Base-by-base conservation (phyloP, 768 basidiomycete species). In the Cystofilobasidium ferigula region DNA sequence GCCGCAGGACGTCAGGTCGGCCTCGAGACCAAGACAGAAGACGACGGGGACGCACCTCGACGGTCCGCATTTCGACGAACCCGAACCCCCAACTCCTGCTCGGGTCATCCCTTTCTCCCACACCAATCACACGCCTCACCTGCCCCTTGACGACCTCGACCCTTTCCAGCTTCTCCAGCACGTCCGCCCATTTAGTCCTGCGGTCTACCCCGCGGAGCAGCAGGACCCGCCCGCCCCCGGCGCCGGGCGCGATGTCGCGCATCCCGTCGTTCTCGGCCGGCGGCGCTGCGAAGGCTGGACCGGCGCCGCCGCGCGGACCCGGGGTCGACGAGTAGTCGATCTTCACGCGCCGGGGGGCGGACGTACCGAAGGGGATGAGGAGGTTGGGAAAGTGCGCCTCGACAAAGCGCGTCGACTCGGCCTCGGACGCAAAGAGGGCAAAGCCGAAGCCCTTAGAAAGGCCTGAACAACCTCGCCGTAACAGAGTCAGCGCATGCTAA, bases 401-500 rank as follows among this genome's bases (percentile, higher is more conserved):
- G 75, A 99, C 86, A 75, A 97, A 98, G 16, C 87, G 84, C 62
- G 86, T 84, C 24, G 95, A 93, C 65, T 89, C 88, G 71, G 89
- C 88, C 64, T 86, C 80, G 70, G 81, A 85, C 48, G 86, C 78
- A 76, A 99, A 99, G 78, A 91, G 88, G 72, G 90, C 93, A 77
- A 99, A 99, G 66, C 92, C 95, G 75, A 97, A 97, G 73, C 89
- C 88, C 78, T 94, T 94, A 63, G 93, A 93, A 69, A 82, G 78
- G 85, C 89, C 89, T 91, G 57, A 30, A 38, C 30, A 9, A 9
- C 10, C 40, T 86, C 86, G 80, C 79, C 86, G 84, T 82, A 88
- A 87, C 26, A 83, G 3, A 24, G 9, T 40, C 38, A 40, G 38
- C 16, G 16, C 22, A 2, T 20, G 42, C 28, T 3, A 1, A 34